Evolutionary conservation across 192 early-diverging fungal genomes (phyloP), one percentile per base, ranked within the genome.

Genomic region (Martensiomyces pterosporus): DNA sequence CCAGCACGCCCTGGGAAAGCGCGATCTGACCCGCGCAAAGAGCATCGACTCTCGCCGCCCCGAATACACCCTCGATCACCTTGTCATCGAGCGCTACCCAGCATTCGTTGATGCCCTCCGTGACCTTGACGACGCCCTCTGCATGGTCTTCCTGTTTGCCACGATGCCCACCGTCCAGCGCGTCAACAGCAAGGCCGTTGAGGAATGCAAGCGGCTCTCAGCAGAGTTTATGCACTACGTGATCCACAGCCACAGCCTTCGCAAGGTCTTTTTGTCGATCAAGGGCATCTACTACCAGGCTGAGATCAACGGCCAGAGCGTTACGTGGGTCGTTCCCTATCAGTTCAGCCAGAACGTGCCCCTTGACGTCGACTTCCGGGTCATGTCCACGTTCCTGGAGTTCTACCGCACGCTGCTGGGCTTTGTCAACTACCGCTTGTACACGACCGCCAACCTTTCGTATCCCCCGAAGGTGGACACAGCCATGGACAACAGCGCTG

Each of bases 231-330:
- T 92, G 70, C 87, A 91, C 62, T 95, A 92, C 55, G 78, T 96
- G 5, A 80, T 95, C 51, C 75, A 84, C 38, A 77, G 86, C 29
- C 79, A 84, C 40, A 74, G 81, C 48, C 72, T 99, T 46, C 85
- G 86, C 45, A 92, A 92, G 65, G 83, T 85, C 21, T 99, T 99
- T 66, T 74, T 99, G 39, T 92, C 90, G 10, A 96, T 99, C 83
- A 99, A 99, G 79, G 97, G 97, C 40, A 96, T 99, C 66, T 99
- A 99, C 75, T 99, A 97, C 74, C 92, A 96, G 77, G 93, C 89
- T n/a, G 93, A 96, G 43, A 88, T 99, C 67, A 84, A 89, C 66
- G 96, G 96, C 25, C 87, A 93, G 61, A 82, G 79, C 41, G 77
- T 99, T 24, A 94, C 86, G 24, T 99, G 96, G 96, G 78, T 99